A percentile compares a stretch with the other conserved stretches of the same genome.
These are phyloP conservation scores for Priceomyces fermenticarens DNA, from an alignment of 805 yeast species.

Conservation along the genomic window DNA sequence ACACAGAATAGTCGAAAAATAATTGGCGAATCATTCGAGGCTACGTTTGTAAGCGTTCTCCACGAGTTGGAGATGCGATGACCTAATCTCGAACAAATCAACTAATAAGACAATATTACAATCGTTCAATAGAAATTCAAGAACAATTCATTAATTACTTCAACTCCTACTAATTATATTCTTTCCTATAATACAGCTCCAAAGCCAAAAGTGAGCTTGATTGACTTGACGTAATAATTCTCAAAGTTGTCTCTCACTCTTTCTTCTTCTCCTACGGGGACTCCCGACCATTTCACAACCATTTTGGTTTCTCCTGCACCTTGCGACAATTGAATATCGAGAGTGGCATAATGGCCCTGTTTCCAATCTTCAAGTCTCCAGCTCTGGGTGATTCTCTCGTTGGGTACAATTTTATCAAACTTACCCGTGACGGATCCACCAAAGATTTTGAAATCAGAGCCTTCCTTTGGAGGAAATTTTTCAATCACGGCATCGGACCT, in stretches of 20 bases:
- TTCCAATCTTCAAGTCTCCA: constrained; percentile 95
- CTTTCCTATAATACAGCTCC: constrained; percentile 77
- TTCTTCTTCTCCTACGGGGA: constrained; percentile 95
- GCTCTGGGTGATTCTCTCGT: constrained; percentile 59
- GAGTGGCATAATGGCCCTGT: constrained; percentile 70
- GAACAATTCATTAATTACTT: too few species aligned
- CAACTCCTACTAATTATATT: too few species aligned
- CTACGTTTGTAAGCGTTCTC: too few species aligned
- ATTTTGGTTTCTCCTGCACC: constrained; percentile 83
- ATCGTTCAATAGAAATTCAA: too few species aligned
- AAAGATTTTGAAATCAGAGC: constrained; percentile 66
- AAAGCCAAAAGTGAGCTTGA: constrained; percentile 89
- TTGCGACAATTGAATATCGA: constrained; percentile 66
- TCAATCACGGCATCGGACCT: constrained; percentile 65
- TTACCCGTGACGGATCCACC: constrained; percentile 85
- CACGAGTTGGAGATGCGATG: too few species aligned
- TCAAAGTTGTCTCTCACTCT: constrained; percentile 80
- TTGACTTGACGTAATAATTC: constrained; percentile 83
- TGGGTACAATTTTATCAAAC: constrained; percentile 55
- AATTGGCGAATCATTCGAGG: too few species aligned
- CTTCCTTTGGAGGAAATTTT: constrained; percentile 47
- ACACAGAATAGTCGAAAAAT: too few species aligned
- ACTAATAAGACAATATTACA: too few species aligned
- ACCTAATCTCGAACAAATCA: too few species aligned
- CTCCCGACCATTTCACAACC: constrained; percentile 76